Percentiles rank a stretch among this genome's conserved stretches.
phyloP scores from a whole-genome alignment of 495 filamentous ascomycete species.

The Apodospora peruviana region DNA sequence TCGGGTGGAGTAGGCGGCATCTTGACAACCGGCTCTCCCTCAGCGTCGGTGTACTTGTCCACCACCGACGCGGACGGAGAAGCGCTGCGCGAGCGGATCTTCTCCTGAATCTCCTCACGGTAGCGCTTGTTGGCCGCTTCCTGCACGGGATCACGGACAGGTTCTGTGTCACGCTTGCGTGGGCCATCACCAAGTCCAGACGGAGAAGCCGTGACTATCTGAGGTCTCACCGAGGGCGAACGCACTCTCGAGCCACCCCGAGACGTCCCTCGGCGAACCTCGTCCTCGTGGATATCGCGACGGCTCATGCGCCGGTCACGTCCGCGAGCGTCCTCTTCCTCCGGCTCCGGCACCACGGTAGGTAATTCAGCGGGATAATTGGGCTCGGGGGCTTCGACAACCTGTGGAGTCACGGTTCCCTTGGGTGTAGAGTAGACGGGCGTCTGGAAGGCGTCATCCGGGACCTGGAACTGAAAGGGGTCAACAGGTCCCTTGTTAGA shows the following conservation, averaged over 20 bases:
- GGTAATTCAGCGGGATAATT: conserved; percentile 24
- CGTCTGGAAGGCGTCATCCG: conserved; percentile 41
- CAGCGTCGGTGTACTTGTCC: conserved; percentile 41
- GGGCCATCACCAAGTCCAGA: not conserved
- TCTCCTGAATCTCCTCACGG: conserved; percentile 41
- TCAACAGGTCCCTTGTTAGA: conserved; percentile 28
- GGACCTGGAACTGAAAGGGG: conserved; percentile 47
- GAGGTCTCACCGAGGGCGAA: conserved; percentile 10
- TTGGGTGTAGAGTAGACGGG: conserved; percentile 29
- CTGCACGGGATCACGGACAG: conserved; percentile 36
- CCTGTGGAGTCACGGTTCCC: conserved; percentile 29
- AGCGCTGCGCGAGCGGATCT: conserved; percentile 40
- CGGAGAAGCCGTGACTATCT: conserved; percentile 27
- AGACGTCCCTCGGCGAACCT: conserved; percentile 19
- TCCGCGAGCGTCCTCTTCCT: conserved; percentile 6
- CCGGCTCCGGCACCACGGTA: conserved; percentile 5
- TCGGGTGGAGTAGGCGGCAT: conserved; percentile 45
- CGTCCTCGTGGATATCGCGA: conserved; percentile 35
- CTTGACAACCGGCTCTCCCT: conserved; percentile 26
- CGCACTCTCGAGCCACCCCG: not conserved
- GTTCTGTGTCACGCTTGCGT: conserved; percentile 21
- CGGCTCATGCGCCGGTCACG: conserved; percentile 31
- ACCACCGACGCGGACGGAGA: conserved; percentile 43
- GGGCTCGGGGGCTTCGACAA: conserved; percentile 40
- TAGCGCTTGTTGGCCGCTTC: conserved; percentile 47